Evolutionary conservation across 2,329 filamentous ascomycete genomes (phyloP).

Genomic region (Penicillium brasilianum): DNA sequence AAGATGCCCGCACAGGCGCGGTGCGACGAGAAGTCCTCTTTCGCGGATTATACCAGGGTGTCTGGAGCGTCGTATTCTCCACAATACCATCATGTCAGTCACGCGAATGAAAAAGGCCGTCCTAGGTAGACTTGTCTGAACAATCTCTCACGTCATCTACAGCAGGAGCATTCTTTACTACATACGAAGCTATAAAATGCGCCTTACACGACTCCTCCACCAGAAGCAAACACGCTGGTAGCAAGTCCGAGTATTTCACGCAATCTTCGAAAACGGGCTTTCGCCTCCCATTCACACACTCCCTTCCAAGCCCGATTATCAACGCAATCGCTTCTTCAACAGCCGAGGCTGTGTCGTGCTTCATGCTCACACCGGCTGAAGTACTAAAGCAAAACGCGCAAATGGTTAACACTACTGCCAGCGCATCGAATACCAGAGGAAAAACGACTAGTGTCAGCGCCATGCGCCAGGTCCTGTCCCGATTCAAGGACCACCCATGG

Average conservation of each 20-base stretch:
- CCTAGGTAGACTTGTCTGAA: too few relatives aligned
- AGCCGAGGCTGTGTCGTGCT: slow-evolving; percentile 82
- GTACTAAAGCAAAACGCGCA: slow-evolving; percentile 95
- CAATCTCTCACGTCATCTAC: not conserved
- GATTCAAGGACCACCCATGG: slow-evolving; percentile 61
- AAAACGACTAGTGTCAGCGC: slow-evolving; percentile 45
- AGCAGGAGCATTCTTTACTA: slow-evolving; percentile 89
- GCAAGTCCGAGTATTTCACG: not conserved
- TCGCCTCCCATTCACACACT: slow-evolving; percentile 40
- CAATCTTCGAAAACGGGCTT: slow-evolving; percentile 9
- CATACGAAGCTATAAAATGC: slow-evolving; percentile 78
- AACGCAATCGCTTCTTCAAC: slow-evolving; percentile 75
- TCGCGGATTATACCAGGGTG: slow-evolving; percentile 81
- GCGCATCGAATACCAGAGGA: not conserved
- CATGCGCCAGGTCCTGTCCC: slow-evolving; percentile 61
- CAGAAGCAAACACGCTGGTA: slow-evolving; percentile 21
- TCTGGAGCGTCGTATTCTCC: slow-evolving; percentile 82
- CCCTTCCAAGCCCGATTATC: slow-evolving; percentile 69
- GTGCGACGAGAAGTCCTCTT: slow-evolving; percentile 64
- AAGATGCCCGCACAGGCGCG: slow-evolving; percentile 60
- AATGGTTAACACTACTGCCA: slow-evolving; percentile 62
- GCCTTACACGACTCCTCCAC: slow-evolving; percentile 60
- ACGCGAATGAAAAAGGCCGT: not conserved
- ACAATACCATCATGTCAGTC: slow-evolving; percentile 82
- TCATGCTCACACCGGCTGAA: slow-evolving; percentile 85